Percentiles rank a stretch among this genome's conserved stretches.
Conservation (phyloP, 345 rosid species). For the Eucalyptus polybractea region DNA sequence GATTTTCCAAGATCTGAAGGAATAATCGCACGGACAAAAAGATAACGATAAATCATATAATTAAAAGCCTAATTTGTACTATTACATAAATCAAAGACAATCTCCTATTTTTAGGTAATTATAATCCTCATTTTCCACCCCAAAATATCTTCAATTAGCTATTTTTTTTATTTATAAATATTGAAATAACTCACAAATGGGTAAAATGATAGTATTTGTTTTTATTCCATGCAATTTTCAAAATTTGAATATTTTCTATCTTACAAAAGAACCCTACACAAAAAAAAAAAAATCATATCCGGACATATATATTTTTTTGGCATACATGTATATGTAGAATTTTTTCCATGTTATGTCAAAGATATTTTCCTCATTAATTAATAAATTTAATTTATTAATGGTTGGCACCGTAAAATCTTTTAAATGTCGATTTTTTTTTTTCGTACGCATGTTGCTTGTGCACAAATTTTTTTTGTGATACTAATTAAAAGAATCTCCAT, state of each 20-base stretch:
- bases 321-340: background rate
- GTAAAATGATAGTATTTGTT: background rate
- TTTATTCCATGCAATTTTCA: background rate
- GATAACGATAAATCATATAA: background rate
- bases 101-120: background rate
- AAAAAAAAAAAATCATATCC: background rate
- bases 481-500: background rate
- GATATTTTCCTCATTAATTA: background rate
- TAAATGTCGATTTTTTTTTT: background rate
- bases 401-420: background rate
- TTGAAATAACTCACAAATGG: rapidly evolving
- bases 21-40: background rate
- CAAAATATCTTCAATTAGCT: background rate
- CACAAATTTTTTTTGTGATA: background rate
- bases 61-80: background rate
- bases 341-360: background rate
- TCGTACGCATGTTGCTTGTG: background rate
- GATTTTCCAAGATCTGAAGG: background rate
- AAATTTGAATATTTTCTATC: background rate
- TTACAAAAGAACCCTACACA: background rate
- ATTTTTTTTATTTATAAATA: background rate
- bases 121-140: background rate
- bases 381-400: background rate
- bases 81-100: too few relatives aligned
- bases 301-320: background rate